These are phyloP conservation scores for Neonectria faginata DNA, from an alignment of 2,329 filamentous ascomycete genomes.

Conservation along the genomic window DNA sequence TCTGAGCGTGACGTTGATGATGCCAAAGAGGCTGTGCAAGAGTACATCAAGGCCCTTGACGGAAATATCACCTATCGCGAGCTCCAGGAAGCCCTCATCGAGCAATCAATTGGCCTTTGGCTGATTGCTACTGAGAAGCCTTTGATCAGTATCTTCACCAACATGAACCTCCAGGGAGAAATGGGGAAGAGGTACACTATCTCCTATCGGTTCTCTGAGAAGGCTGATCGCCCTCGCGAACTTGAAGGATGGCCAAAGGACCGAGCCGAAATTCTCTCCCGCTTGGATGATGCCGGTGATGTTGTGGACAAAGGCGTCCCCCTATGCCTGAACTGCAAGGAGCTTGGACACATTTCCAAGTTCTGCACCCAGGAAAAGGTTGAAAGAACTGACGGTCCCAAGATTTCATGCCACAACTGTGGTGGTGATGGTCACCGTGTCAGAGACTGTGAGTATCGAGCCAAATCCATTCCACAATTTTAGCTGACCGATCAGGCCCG, in stretches of 20 bases:
- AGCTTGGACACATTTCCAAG: constrained; percentile 72
- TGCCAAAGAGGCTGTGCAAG: constrained; percentile 68
- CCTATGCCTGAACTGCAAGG: constrained; percentile 73
- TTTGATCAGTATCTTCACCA: constrained; percentile 68
- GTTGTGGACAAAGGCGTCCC: constrained; percentile 68
- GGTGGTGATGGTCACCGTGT: constrained; percentile 72
- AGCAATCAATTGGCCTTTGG: constrained; percentile 65
- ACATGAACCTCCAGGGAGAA: constrained; percentile 79
- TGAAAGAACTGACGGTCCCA: constrained; percentile 58
- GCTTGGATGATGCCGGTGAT: constrained; percentile 75
- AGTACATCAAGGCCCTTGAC: constrained; percentile 69
- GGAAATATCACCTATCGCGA: constrained; percentile 69
- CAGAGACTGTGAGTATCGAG: constrained; percentile 72
- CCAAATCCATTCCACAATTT: constrained; percentile 8
- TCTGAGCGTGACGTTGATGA: constrained; percentile 70
- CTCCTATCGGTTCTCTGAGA: constrained; percentile 70
- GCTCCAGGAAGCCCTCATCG: constrained; percentile 71
- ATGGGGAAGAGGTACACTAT: constrained; percentile 73
- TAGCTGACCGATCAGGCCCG: constrained; percentile 57
- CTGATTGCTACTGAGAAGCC: constrained; percentile 73
- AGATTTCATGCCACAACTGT: constrained; percentile 75
- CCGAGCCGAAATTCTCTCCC: constrained; percentile 69
- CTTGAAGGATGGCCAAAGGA: constrained; percentile 69
- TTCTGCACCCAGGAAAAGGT: constrained; percentile 68
- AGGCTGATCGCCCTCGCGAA: constrained; percentile 69